Evolutionary conservation across 495 filamentous ascomycete species (phyloP), one percentile per base, ranked within the genome.

Genomic region (Schizothecium vesticola): DNA sequence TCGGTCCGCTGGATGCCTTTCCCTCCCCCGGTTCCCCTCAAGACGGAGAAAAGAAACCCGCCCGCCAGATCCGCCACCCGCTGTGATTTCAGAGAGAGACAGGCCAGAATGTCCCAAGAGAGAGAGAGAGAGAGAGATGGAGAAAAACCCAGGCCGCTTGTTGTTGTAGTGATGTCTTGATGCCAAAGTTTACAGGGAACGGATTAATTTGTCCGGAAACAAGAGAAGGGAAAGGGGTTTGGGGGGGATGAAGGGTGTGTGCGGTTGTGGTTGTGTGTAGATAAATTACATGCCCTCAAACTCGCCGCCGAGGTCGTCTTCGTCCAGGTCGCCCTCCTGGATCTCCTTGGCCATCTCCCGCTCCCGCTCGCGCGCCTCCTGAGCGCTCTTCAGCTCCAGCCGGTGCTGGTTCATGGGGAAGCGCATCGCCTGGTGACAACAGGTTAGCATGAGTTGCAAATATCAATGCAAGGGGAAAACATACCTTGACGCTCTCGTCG

Each of bases 331-430:
- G 19, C 96, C 95, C 70, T 98, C 95, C 80, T 97, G 92, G 74
- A 99, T 99, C 85, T 99, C 95, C 86, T 98, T 99, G 60, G 94
- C 95, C 80, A 99, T 84, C 78, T 99, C 95, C 28, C 96, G 85
- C 82, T 99, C 95, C 56, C 95, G 86, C 81, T 99, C 95, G 56
- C 95, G 88, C 22, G 95, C 95, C 80, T 98, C 95, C 79, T 97
- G 94, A 3, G 96, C 95, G 74, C 95, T 98, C 88, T 96, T 97
- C 62, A 98, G 83, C 80, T 98, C 95, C 29, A 97, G 84, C n/a
- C 95, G 86, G 81, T 98, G 94, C 81, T 97, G 93, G 81, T 99
- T 97, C 94, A 97, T 97, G 10, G 95, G 95, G 83, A 97, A 99
- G 19, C 96, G 86, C 95, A 99, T 99, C 24, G 95, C 94, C 92